These are phyloP conservation scores for Aspergillus brasiliensis DNA, from an alignment of 2,329 filamentous ascomycete species.

Conservation along the genomic window DNA sequence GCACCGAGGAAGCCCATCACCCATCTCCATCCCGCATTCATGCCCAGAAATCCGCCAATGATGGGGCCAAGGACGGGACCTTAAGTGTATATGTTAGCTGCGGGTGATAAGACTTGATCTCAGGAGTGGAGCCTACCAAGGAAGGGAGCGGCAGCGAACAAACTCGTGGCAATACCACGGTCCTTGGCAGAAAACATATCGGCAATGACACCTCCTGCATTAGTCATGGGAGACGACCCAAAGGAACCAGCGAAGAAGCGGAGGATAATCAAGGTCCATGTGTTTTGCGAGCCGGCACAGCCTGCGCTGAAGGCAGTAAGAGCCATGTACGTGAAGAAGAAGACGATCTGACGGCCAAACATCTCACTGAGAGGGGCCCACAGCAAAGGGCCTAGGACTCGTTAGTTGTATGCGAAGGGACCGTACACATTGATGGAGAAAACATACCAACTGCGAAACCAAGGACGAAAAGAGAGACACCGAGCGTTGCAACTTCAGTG, in stretches of 20 bases:
- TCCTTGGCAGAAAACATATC: slow-evolving; percentile 61
- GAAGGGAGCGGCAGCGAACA: slow-evolving; percentile 69
- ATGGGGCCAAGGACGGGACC: slow-evolving; percentile 66
- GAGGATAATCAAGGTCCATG: slow-evolving; percentile 63
- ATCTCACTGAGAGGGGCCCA: slow-evolving; percentile 47
- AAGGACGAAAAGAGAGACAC: slow-evolving; percentile 49
- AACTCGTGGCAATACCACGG: slow-evolving; percentile 60
- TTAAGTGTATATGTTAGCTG: slow-evolving; percentile 3
- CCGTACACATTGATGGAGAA: not conserved
- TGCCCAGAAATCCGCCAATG: slow-evolving; percentile 66
- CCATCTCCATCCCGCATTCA: slow-evolving; percentile 69
- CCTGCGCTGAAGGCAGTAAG: slow-evolving; percentile 65
- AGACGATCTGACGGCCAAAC: slow-evolving; percentile 41
- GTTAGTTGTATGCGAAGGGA: not conserved
- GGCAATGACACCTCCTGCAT: slow-evolving; percentile 63
- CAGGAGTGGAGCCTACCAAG: slow-evolving; percentile 44
- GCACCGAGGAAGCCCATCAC: slow-evolving; percentile 64
- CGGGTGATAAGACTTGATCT: not conserved
- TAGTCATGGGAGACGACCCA: slow-evolving; percentile 64
- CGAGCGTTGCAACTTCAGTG: slow-evolving; percentile 43
- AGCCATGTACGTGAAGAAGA: slow-evolving; percentile 35
- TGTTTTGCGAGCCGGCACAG: slow-evolving; percentile 59
- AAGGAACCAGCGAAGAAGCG: slow-evolving; percentile 68
- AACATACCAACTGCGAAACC: slow-evolving; percentile 46
- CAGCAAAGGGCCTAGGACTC: slow-evolving; percentile 41